Conservation (phyloP, 345 rosid species). For the Noccaea bulbosa region DNA sequence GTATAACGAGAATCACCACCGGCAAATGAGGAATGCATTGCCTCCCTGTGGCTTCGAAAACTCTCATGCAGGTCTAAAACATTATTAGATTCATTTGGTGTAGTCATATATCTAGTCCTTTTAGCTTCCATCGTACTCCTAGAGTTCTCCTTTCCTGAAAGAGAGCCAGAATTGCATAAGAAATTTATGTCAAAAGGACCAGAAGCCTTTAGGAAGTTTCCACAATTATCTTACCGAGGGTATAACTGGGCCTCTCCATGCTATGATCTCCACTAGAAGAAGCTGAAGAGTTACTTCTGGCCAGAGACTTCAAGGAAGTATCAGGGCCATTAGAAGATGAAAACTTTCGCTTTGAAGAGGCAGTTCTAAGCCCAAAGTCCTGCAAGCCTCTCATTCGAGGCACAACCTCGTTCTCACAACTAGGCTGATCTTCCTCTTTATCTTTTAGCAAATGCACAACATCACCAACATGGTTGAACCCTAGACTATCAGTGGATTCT, state of each 20-base stretch:
- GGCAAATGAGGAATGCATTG: constrained; percentile 51
- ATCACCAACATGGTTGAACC: constrained; percentile 27
- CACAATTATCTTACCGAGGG: constrained; percentile 61
- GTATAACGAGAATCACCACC: constrained; percentile 50
- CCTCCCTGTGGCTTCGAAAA: constrained; percentile 50
- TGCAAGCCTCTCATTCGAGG: constrained; percentile 91
- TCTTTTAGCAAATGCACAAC: constrained; percentile 42
- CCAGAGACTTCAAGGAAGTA: constrained; percentile 50
- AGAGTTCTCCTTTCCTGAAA: constrained; percentile 64
- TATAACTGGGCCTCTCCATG: constrained; percentile 51
- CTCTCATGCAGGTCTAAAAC: constrained; percentile 60
- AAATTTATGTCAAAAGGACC: constrained; percentile 40
- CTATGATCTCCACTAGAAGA: constrained; percentile 53
- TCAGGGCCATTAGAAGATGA: constrained; percentile 53
- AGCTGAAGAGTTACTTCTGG: constrained; percentile 50
- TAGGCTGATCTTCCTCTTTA: constrained; percentile 49
- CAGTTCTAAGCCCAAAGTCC: constrained; percentile 74
- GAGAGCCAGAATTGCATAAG: constrained; percentile 39
- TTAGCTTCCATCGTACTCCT: constrained; percentile 58
- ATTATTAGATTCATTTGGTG: constrained; percentile 57
- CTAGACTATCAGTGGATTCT: constrained; percentile 35
- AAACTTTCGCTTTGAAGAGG: constrained; percentile 63
- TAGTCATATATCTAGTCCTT: constrained; percentile 60
- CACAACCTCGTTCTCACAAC: constrained; percentile 56
- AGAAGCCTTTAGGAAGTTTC: constrained; percentile 19